Conservation (phyloP, 495 filamentous ascomycete genomes). For the Amniculicola lignicola region DNA sequence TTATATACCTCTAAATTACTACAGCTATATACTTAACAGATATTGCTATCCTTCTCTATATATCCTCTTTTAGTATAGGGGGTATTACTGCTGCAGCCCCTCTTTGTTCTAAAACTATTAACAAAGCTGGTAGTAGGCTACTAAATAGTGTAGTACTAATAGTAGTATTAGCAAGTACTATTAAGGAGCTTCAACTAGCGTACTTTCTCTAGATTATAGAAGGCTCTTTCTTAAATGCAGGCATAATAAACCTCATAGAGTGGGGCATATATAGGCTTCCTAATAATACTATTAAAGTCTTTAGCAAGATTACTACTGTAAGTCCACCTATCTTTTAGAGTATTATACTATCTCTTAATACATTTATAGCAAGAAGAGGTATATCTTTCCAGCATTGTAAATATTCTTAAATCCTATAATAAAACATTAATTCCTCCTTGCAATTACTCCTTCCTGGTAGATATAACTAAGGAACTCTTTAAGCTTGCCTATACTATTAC, state of each 20-base stretch:
- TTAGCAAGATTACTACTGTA: conserved; percentile 4
- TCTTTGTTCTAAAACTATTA: conserved; percentile 8
- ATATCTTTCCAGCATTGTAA: conserved; percentile 3
- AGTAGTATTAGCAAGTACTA: conserved; percentile 2
- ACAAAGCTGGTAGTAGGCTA: not conserved
- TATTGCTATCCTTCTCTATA: conserved; percentile 5
- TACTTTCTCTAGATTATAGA: conserved; percentile 8
- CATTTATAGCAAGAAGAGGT: conserved; percentile 10
- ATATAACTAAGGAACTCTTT: not conserved
- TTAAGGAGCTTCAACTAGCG: conserved; percentile 4
- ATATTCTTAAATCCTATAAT: conserved; percentile 1
- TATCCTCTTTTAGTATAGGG: conserved; percentile 1
- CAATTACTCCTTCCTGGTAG: conserved; percentile 3
- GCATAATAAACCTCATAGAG: conserved; percentile 7
- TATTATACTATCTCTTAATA: conserved; percentile 4
- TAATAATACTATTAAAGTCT: conserved; percentile 3
- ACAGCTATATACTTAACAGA: conserved; percentile 7
- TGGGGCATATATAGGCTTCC: not conserved
- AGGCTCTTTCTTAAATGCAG: conserved; percentile 7
- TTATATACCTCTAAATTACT: conserved; percentile 1
- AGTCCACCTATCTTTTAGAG: conserved; percentile 2
- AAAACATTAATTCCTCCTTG: conserved; percentile 8
- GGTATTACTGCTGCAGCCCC: conserved; percentile 3
- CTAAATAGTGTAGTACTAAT: not conserved
- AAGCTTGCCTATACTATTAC: not conserved